Percentiles rank a stretch among this genome's conserved stretches.
These are phyloP conservation scores for Debaryomycetaceae sp. DNA, from an alignment of 1,139 yeast genomes.

Conservation along the genomic window DNA sequence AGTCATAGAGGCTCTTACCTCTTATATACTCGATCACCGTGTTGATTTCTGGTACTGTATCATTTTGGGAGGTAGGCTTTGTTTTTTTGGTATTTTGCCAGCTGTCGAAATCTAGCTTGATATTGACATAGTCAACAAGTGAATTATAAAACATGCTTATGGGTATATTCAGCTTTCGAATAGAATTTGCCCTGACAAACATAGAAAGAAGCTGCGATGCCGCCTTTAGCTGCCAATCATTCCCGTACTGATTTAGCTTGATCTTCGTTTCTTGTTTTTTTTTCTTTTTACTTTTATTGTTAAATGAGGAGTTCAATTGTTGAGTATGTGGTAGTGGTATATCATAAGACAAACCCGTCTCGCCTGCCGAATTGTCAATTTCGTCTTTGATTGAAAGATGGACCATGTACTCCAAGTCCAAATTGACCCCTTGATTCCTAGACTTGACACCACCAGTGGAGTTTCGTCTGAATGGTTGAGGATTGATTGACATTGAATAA, in stretches of 20 bases:
- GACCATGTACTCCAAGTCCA: conserved; percentile 18
- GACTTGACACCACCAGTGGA: conserved; percentile 1
- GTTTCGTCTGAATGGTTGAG: conserved; percentile 17
- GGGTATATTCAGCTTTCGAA: conserved; percentile 36
- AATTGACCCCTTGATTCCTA: neutral
- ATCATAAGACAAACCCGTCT: conserved; percentile 3
- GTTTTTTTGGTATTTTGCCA: conserved; percentile 55
- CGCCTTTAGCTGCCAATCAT: conserved; percentile 76
- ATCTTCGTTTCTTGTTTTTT: conserved; percentile 40
- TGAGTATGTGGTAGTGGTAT: conserved; percentile 7
- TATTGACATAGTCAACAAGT: conserved; percentile 74
- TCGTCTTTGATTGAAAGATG: conserved; percentile 15
- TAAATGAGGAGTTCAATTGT: conserved; percentile 4
- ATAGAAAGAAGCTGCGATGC: conserved; percentile 59
- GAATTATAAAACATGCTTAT: conserved; percentile 69
- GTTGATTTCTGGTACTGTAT: conserved; percentile 27
- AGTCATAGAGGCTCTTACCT: conserved; percentile 29
- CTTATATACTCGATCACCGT: conserved; percentile 46
- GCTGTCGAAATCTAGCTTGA: conserved; percentile 73
- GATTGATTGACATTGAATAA: conserved; percentile 33
- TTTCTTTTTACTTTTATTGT: conserved; percentile 10
- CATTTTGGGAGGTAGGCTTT: conserved; percentile 7
- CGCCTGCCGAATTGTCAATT: neutral
- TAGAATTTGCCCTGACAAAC: conserved; percentile 51
- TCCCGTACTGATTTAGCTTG: conserved; percentile 61